Base-by-base conservation (phyloP, 2,329 filamentous ascomycete species). In the Curvularia hawaiiensis region DNA sequence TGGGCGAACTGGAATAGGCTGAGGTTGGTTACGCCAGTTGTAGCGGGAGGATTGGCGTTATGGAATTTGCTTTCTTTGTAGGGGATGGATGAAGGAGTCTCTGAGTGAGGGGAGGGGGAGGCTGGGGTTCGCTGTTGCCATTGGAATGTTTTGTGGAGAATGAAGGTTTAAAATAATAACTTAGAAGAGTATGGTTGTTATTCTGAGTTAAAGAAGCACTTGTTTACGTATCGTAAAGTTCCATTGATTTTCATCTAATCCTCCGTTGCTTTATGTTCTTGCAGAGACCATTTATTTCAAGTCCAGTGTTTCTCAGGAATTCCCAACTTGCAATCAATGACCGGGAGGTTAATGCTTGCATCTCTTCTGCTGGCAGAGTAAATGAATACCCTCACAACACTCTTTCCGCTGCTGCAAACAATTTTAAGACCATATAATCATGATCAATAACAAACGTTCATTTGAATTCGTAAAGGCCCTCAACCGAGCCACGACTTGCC, bases 1-100 rank as follows among this genome's bases (percentile, higher is more conserved):
- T 77, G 75, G 75, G 74, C 68, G 38, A 69, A 60, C 54, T 72
- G 73, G 68, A 77, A 77, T 59, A 64, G 64, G 54, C 24, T 77
- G 55, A 68, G 74, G 49, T 56, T 77, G 53, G 65, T 74, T n/a
- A 75, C 68, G 20, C 74, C 74, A 16, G 52, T 72, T 20, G 60
- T 77, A 50, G 74, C 74, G 18, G 74, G 74, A 16, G 60, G 56
- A 8, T 58, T 75, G 63, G 74, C 74, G 14, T 40, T 77, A 54
- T 72, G 63, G 61, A 73, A 76, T 50, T 43, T 73, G 59, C 53
- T 68, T 41, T 63, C 53, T 16, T 56, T 65, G 56, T 65, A 56
- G 1, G 12, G 6, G 16, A 7, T 28, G 22, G 6, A 30, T n/a
- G n/a, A 0, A n/a, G 8, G 20, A 14, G 1, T 12, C 35, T 33